phyloP scores from a whole-genome alignment of 768 basidiomycete genomes.

The Leccinum ochraceum region DNA sequence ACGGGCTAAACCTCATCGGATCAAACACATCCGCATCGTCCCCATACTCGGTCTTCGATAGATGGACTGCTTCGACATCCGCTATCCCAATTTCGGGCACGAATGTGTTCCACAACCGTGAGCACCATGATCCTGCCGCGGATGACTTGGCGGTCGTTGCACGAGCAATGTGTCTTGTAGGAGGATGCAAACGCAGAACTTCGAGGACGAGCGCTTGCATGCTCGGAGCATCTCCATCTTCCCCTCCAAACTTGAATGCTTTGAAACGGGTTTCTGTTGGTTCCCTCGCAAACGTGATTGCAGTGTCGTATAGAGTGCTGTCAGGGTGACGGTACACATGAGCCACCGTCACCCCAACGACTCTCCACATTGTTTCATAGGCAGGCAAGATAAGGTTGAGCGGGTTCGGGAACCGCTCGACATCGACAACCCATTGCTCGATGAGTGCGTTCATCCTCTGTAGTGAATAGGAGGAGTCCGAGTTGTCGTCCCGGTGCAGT shows the following conservation, averaged over 20 bases:
- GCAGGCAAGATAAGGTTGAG: constrained; percentile 58
- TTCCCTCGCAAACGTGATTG: constrained; percentile 27
- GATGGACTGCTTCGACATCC: constrained; percentile 25
- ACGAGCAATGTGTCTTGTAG: constrained; percentile 27
- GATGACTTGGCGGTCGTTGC: neutral
- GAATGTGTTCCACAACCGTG: constrained; percentile 13
- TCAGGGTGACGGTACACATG: constrained; percentile 26
- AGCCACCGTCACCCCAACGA: constrained; percentile 51
- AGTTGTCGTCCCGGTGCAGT: constrained; percentile 15
- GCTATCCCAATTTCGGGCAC: constrained; percentile 24
- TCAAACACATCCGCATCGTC: constrained; percentile 43
- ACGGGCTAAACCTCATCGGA: constrained; percentile 41
- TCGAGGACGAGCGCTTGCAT: constrained; percentile 29
- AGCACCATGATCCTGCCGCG: neutral
- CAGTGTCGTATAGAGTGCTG: constrained; percentile 22
- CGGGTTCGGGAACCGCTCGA: constrained; percentile 34
- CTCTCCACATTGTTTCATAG: constrained; percentile 65
- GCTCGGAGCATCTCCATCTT: constrained; percentile 19
- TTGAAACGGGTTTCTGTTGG: constrained; percentile 24
- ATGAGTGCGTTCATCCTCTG: constrained; percentile 33
- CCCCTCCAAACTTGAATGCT: constrained; percentile 10
- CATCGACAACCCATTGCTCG: constrained; percentile 38
- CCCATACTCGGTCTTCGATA: constrained; percentile 25
- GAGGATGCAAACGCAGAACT: constrained; percentile 32
- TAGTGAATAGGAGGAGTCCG: constrained; percentile 25